These are phyloP conservation scores for Trichoderma gracile DNA, from an alignment of 2,329 filamentous ascomycete genomes.

Conservation along the genomic window DNA sequence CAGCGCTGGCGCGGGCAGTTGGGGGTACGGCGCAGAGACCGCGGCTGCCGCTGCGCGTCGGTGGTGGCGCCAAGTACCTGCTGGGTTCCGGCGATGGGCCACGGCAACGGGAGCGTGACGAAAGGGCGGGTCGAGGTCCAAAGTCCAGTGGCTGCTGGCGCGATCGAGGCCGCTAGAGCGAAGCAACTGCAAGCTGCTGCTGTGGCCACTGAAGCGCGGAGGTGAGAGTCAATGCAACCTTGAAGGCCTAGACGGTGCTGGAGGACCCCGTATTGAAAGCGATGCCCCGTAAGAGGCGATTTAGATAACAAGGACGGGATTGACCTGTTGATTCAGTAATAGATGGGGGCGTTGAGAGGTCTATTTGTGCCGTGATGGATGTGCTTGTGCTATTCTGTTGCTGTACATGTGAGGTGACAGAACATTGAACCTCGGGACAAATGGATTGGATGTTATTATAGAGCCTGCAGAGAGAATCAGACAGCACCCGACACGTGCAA, in stretches of 20 bases:
- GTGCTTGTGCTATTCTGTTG: background rate
- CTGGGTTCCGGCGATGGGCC: constrained; percentile 8
- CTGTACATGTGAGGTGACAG: too few species aligned
- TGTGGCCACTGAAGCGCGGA: background rate
- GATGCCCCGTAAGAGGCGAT: too few species aligned
- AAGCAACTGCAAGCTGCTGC: constrained; percentile 1
- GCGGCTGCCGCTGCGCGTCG: background rate
- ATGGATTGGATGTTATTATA: background rate
- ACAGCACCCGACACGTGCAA: too few species aligned
- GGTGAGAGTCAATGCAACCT: too few species aligned
- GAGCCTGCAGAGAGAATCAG: constrained; percentile 1
- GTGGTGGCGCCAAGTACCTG: background rate
- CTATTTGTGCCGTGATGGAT: background rate
- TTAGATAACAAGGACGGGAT: too few species aligned
- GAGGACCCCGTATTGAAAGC: too few species aligned
- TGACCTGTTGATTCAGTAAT: too few species aligned
- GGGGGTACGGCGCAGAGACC: too few species aligned
- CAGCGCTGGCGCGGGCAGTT: too few species aligned
- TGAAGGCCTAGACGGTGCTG: too few species aligned
- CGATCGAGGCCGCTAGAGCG: constrained; percentile 8
- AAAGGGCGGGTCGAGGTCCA: constrained; percentile 15
- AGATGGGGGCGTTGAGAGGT: background rate
- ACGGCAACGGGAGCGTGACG: constrained; percentile 25
- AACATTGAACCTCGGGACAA: too few species aligned
- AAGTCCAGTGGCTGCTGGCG: constrained; percentile 7